Base-by-base conservation (phyloP, 176 grass and related monocot genomes). In the Tuctoria greenei region DNA sequence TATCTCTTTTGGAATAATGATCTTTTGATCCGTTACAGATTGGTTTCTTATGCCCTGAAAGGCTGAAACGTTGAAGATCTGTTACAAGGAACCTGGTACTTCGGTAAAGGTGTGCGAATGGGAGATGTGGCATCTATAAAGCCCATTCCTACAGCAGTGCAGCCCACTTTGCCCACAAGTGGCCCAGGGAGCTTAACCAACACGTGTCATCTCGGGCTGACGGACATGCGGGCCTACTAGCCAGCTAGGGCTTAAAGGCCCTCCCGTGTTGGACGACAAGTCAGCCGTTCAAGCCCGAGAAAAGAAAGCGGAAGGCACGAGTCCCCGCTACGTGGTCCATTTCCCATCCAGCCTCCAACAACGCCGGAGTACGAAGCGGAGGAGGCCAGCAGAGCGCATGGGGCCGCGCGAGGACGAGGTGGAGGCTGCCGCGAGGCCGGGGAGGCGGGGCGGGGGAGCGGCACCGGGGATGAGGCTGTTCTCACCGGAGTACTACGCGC, bases 401-500 rank as follows among this genome's bases (percentile, higher is more conserved):
- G 74, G 52, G 58, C 34, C 69, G 79, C 43, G 68, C 44, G 79
- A 56, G 44, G 71, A 43, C 42, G 81, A 85, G 8, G 76, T 50
- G 74, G 72, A 43, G 59, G 69, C 62, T 39, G 76, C 38, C 34
- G 84, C 43, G 78, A 28, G 61, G 55, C 73, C 55, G 72, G 62
- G 60, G 67, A 57, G 39, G 55, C 9, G 5, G 20, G 21, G 20
- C 51, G 51, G 51, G 51, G 51, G 34, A 16, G 37, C 68, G 28
- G 66, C 8, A 6, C 66, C 61, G 72, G 68, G 76, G 74, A 88
- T 86, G 86, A 72, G 86, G 76, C 38, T 94, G 8, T 94, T 98
- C 78, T 94, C 95, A 67, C 91, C 85, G 14, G 86, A 94, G 89
- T 92, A 98, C 83, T 98, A 98, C 81, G 91, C 89, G 7, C 82